Evolutionary conservation across 1,284 basidiomycete genomes (phyloP).

Genomic region (Caloboletus firmus): DNA sequence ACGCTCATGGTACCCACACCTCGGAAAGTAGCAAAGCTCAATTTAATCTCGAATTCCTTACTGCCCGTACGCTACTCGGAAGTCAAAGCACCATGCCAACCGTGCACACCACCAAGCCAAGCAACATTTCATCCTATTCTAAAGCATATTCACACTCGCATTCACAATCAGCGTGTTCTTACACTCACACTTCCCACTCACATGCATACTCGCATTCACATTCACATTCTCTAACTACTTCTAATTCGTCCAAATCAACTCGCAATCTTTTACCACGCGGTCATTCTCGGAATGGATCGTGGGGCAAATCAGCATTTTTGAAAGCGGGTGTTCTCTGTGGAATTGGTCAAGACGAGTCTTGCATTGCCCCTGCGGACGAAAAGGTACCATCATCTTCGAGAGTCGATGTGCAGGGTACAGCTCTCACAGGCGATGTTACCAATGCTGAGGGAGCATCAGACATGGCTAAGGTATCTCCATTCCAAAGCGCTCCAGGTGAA

Average conservation of each 20-base stretch:
- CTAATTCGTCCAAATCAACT: slow-evolving; percentile 45
- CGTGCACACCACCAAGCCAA: slow-evolving; percentile 37
- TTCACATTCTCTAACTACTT: slow-evolving; percentile 47
- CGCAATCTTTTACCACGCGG: slow-evolving; percentile 40
- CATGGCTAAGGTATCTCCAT: slow-evolving; percentile 21
- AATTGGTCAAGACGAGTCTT: slow-evolving; percentile 27
- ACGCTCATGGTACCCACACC: slow-evolving; percentile 17
- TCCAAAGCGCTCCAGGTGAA: slow-evolving; percentile 26
- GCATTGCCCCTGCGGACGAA: slow-evolving; percentile 31
- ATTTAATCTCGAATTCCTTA: slow-evolving; percentile 53
- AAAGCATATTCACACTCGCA: slow-evolving; percentile 32
- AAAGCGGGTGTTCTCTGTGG: slow-evolving; percentile 45
- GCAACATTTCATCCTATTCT: slow-evolving; percentile 20
- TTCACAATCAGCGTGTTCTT: slow-evolving; percentile 29
- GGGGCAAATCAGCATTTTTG: slow-evolving; percentile 57
- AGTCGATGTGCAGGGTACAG: slow-evolving; percentile 44
- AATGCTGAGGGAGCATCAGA: slow-evolving; percentile 34
- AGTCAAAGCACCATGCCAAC: slow-evolving; percentile 55
- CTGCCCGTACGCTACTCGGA: slow-evolving; percentile 62
- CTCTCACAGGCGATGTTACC: slow-evolving; percentile 36
- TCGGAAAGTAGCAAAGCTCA: slow-evolving; percentile 26
- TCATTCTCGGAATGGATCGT: slow-evolving; percentile 60
- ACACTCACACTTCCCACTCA: slow-evolving; percentile 27
- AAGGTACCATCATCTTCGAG: slow-evolving; percentile 28
- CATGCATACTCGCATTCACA: slow-evolving; percentile 44